A percentile compares a stretch with the other conserved stretches of the same genome.
phyloP scores from a whole-genome alignment of 1,284 basidiomycete genomes.

The Neolentinus lepideus region DNA sequence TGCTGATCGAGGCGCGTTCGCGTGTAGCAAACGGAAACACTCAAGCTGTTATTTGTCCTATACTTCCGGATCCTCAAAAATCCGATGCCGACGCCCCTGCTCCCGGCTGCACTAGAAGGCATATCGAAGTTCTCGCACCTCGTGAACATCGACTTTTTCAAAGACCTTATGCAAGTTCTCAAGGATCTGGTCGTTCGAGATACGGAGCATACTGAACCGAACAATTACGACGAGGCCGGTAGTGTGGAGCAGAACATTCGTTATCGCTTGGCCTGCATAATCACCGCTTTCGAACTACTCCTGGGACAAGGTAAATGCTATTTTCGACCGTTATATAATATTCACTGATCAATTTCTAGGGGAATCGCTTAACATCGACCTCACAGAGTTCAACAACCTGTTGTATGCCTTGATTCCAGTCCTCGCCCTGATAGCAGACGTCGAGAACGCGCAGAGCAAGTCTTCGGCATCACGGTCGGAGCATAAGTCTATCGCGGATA shows the following conservation, averaged over 20 bases:
- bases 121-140: slow-evolving; percentile 93
- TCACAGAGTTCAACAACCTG: slow-evolving; percentile 81
- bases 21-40: slow-evolving; percentile 91
- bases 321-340: not conserved
- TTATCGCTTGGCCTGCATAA: slow-evolving; percentile 80
- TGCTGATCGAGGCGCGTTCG: slow-evolving; percentile 7
- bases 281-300: slow-evolving; percentile 94
- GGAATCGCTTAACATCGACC: slow-evolving; percentile 94
- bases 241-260: slow-evolving; percentile 31
- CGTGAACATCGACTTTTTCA: slow-evolving; percentile 99
- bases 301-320: slow-evolving; percentile 79
- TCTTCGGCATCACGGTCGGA: slow-evolving; percentile 17
- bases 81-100: slow-evolving; percentile 72
- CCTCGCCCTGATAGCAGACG: slow-evolving; percentile 44
- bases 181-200: slow-evolving; percentile 61
- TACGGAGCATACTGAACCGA: slow-evolving; percentile 6
- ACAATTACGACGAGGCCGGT: not conserved
- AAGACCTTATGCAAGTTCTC: slow-evolving; percentile 86
- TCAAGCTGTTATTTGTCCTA: slow-evolving; percentile 95
- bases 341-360: slow-evolving; percentile 34
- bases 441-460: slow-evolving; percentile 27
- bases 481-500: slow-evolving; percentile 44
- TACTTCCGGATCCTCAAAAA: slow-evolving; percentile 97
- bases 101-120: slow-evolving; percentile 87
- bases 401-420: slow-evolving; percentile 68